Evolutionary conservation across 345 rosid species (phyloP), one percentile per base, ranked within the genome.

Genomic region (Crucihimalaya himalaica): DNA sequence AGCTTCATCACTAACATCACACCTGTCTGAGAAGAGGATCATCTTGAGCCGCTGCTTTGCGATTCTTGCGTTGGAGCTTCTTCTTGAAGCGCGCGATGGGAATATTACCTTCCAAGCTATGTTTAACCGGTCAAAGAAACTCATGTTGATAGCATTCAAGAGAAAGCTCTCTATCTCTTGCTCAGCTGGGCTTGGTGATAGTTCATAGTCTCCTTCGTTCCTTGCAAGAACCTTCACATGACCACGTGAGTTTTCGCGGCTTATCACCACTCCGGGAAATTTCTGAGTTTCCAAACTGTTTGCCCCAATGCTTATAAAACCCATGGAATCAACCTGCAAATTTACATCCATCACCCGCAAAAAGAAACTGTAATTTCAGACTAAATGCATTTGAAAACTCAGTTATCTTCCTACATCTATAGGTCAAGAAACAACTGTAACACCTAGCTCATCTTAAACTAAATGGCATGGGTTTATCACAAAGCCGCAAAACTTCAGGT

Each of bases 1-100:
- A 11, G 99, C 99, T 72, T 92, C 97, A 0, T 95, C 97, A 28
- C 97, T 92, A 2, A 95, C 99, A 0, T 92, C 97, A 29, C 97
- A 95, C 54, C 99, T 81, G 78, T 95, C 97, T 4, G 99, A 95
- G 89, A 95, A 92, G 42, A 95, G 92, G 72, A 95, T 95, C 99
- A 95, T 95, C 88, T 88, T 88, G 74, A 95, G 82, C 5, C 96
- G 87, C 78, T 95, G 97, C 86, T 95, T 95, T 5, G 99, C 99
- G 67, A 87, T 83, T 79, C 87, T 92, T 28, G 97, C 99, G 69
- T 95, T 95, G 46, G 99, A 89, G 89, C 87, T 88, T 79, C 83
- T 88, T 62, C 85, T 87, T 2, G 87, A 65, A 5, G 88, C 74
- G 29, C 78, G 89, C 2, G 97, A 86, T 28, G 97, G 99, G 83